Base-by-base conservation (phyloP, 2,329 filamentous ascomycete genomes). In the Periconia digitata region DNA sequence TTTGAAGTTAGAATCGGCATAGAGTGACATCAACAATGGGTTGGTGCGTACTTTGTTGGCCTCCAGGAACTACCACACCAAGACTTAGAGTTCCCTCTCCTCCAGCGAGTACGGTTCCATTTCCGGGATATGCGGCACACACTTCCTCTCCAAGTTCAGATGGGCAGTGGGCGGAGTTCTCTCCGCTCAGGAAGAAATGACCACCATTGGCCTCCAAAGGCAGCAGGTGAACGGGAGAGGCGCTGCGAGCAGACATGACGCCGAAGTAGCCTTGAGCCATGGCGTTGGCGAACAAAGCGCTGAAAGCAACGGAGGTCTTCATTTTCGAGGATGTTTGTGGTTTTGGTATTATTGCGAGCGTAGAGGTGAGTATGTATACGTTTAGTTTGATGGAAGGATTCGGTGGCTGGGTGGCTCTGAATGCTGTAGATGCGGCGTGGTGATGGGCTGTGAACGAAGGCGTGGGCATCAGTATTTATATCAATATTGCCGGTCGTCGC, bases 61-160 rank as follows among this genome's bases (percentile, higher is more conserved):
- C 85, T 22, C 84, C 84, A 5, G 84, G 83, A 4, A 86, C 84
- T 23, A 76, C 62, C 24, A 82, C 77, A 27, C 72, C 68, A 60
- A 81, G 40, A n/a, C 50, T 47, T 5, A 70, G 62, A 10, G 53
- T 61, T 1, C 36, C 34, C 23, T 64, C 44, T 38, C 72, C 68
- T 23, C 74, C 70, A 29, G 68, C 60, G 40, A 81, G 67, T 8
- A 76, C 73, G 7, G 79, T 82, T 21, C 63, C 53, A 48, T 74
- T 77, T 16, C 77, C 78, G 0, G 73, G 58, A 15, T 43, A 45
- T 18, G 46, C 17, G 2, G 77, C 77, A 62, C 78, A 81, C n/a
- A 61, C 56, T 1, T 66, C 42, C 1, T 66, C 42, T 17, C 65
- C 64, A 1, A 74, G 63, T 4, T 60, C 43, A 3, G 57, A 50